Conservation (phyloP, 306 rosid species). For the Vigna reflexopilosa region DNA sequence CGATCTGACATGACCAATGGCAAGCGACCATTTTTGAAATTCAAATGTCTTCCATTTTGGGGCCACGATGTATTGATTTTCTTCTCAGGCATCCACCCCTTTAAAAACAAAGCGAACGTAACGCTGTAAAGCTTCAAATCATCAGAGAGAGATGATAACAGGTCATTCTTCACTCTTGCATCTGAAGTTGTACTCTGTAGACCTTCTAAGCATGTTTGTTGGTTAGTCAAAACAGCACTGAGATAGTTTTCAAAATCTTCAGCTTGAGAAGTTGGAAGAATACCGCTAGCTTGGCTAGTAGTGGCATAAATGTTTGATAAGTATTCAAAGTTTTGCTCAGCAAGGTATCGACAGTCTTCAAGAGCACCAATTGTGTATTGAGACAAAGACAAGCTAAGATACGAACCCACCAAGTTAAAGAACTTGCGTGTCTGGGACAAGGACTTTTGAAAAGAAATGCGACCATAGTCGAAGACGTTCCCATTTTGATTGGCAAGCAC, state of each 20-base stretch:
- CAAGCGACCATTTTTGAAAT: constrained; percentile 59
- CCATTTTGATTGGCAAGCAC: constrained; percentile 56
- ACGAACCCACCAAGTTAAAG: constrained; percentile 44
- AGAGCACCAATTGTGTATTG: constrained; percentile 66
- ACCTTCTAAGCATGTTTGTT: constrained; percentile 84
- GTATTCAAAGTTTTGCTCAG: constrained; percentile 59
- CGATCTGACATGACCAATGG: constrained; percentile 64
- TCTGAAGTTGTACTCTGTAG: constrained; percentile 57
- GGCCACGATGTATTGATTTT: constrained; percentile 52
- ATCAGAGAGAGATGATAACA: constrained; percentile 48
- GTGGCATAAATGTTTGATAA: constrained; percentile 50
- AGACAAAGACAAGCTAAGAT: constrained; percentile 54
- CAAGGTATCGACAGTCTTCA: constrained; percentile 65
- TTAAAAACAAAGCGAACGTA: constrained; percentile 62
- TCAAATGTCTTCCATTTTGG: constrained; percentile 43
- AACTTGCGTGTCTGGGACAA: constrained; percentile 66
- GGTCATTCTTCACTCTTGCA: constrained; percentile 50
- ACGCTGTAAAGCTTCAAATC: constrained; percentile 74
- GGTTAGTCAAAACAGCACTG: constrained; percentile 75
- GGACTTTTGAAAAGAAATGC: constrained; percentile 59
- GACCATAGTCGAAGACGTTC: constrained; percentile 64
- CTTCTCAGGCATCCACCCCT: constrained; percentile 71
- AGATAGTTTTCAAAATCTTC: constrained; percentile 64
- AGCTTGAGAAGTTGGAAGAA: constrained; percentile 58
- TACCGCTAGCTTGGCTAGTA: constrained; percentile 37